Conservation (phyloP, 192 early-diverging fungal species). For the Umbelopsis sp. region DNA sequence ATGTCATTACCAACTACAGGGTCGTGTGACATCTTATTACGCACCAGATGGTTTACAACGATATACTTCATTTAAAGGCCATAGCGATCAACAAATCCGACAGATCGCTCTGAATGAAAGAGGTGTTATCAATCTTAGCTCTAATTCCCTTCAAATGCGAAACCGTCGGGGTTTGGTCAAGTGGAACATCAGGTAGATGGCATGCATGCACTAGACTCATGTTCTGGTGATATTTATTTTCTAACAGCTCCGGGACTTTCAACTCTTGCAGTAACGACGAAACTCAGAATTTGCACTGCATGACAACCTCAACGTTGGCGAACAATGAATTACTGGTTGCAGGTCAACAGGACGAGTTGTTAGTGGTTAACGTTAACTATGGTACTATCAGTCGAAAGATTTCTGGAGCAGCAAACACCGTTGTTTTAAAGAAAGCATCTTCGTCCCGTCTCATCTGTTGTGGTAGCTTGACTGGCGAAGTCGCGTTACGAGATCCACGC, state of each 20-base stretch:
- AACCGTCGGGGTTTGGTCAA: slow-evolving; percentile 52
- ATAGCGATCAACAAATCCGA: slow-evolving; percentile 61
- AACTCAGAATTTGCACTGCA: slow-evolving; percentile 54
- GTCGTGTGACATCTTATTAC: slow-evolving; percentile 71
- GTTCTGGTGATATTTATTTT: background rate
- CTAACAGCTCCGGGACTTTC: background rate
- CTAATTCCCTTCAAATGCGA: slow-evolving; percentile 63
- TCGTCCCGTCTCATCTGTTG: slow-evolving; percentile 59
- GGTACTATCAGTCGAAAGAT: slow-evolving; percentile 50
- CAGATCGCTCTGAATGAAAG: slow-evolving; percentile 62
- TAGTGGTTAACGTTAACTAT: slow-evolving; percentile 48
- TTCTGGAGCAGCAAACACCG: slow-evolving; percentile 44
- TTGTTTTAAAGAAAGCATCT: slow-evolving; percentile 60
- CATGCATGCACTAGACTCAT: too few species aligned
- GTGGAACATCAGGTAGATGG: slow-evolving; percentile 56
- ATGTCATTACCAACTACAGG: slow-evolving; percentile 39
- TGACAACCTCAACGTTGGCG: slow-evolving; percentile 51
- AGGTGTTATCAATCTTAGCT: slow-evolving; percentile 67
- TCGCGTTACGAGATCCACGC: slow-evolving; percentile 68
- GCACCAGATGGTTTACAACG: slow-evolving; percentile 54
- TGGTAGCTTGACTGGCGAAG: slow-evolving; percentile 63
- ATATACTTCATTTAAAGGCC: slow-evolving; percentile 73
- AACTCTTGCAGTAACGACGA: slow-evolving; percentile 43
- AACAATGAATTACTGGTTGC: slow-evolving; percentile 62
- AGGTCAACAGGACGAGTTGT: slow-evolving; percentile 56